Evolutionary conservation across 805 yeast genomes (phyloP), one percentile per base, ranked within the genome.

Genomic region (Candida insectalens): DNA sequence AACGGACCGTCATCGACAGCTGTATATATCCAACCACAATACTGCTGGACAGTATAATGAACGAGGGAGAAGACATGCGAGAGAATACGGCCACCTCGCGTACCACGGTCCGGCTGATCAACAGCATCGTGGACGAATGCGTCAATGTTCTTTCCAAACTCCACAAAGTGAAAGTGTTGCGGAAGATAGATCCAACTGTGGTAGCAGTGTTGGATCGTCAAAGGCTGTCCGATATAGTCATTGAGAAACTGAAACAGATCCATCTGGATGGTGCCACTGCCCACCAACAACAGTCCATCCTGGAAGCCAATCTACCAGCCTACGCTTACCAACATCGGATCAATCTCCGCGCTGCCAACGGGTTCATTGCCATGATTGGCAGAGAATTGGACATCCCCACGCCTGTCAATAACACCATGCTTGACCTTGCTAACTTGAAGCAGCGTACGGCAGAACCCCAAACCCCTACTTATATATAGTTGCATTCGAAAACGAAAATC

Each of bases 1-100:
- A 53, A 21, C 36, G 42, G 17, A 15, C 47, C 6, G 33, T 51
- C 5, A 20, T 46, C 2, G 53, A 53, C 25, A 35, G 49, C 4
- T 42, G 52, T 25, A 21, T 51, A 10, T 30, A 35, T 8, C 45
- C 56, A 3, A 13, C 50, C 3, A 33, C 30, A 4, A 33, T 28
- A 6, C 28, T 48, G 6, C 12, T 45, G 12, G 40, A 36, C 7
- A 33, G n/a, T n/a, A n/a, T n/a, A n/a, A n/a, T n/a, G n/a, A n/a
- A n/a, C n/a, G n/a, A n/a, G n/a, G n/a, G n/a, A n/a, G n/a, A n/a
- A n/a, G n/a, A 19, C 14, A 31, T 36, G 15, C 12, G 40, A 6
- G 14, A 19, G 6, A 19, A 33, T 4, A 5, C 38, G 8, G 6
- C 34, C 3, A 32, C 29, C 2, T 17, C 25, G 10, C n/a, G 22